Evolutionary conservation across 2,329 filamentous ascomycete genomes (phyloP), one percentile per base, ranked within the genome.

Genomic region (Arthroderma sp.): DNA sequence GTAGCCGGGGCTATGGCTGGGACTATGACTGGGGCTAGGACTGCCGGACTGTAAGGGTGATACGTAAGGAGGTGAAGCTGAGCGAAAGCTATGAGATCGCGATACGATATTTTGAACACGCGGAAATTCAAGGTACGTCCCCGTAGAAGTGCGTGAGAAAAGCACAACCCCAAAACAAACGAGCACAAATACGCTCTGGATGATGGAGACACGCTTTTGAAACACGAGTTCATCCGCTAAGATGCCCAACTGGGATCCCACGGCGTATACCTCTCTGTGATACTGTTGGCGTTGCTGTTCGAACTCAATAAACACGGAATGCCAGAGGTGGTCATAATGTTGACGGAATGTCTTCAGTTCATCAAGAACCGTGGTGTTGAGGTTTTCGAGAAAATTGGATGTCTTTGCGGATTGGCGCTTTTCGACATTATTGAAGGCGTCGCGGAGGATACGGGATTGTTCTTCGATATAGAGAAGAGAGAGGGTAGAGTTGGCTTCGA

Each of bases 401-500:
- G 89, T 86, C 58, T 89, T 91, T n/a, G 76, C 70, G 10, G 93
- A 69, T 59, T 96, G 91, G 44, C 83, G 80, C 55, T 87, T 87
- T 63, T 96, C 89, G 29, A 93, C 82, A 56, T 84, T 83, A 44
- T 78, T 77, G 50, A 95, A 85, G 0, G 86, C 86, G 52, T 95
- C 86, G 39, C 89, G 82, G 34, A 96, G 71, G 50, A 94, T 86
- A 40, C 80, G 82, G 3, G 89, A 95, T 61, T 96, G 91, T 48
- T 94, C 87, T 66, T 96, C 89, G 48, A 98, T 94, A 58, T 98
- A 98, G 56, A 94, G 85, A 6, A 96, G 70, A 0, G 88, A 94
- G 7, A 96, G 72, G 0, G 89, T 94, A 7, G 88, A 86, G 60
- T 96, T 98, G 10, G 85, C 78, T 63, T 98, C 91, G 5, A 96